Base-by-base conservation (phyloP, 257 asterid genomes). In the Knoxia roxburghii region DNA sequence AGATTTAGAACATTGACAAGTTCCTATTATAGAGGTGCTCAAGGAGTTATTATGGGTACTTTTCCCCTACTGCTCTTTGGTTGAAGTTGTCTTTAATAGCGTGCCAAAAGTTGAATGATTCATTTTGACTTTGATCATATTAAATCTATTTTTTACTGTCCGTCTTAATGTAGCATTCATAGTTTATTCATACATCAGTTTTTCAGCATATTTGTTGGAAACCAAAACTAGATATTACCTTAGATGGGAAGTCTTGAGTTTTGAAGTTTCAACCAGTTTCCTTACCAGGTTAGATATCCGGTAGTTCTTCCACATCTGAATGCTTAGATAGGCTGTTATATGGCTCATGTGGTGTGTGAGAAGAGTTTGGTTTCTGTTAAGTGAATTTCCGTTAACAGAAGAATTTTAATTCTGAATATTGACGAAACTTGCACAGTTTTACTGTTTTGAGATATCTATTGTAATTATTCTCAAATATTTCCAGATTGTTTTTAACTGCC, bases 1-100 rank as follows among this genome's bases (percentile, higher is more conserved):
- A 83, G 91, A 66, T 85, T 85, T 74, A 76, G 91, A 77, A 85
- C 92, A 66, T 77, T 86, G 80, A 86, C 92, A 13, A 86, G 92
- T 75, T 86, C 92, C 29, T 86, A 86, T 58, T 86, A 86, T 79
- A 73, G 92, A 74, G 92, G 92, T 67, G 92, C 92, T 77, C 92
- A 83, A 81, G 89, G 89, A 81, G 66, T 86, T 39, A 76, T 83
- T 48, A 83, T 86, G 92, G 92, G 92, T 86, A 74, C 71, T 77
- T 32, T 15, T 51, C 49, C 59, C n/a, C 33, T 12, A n/a, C 24
- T 49, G 17, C 21, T 1, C 14, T 35, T n/a, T 4, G 2, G 8
- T 14, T 40, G n/a, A 5, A 39, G 65, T 39, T 37, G 33, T 39
- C n/a, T 50, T 30, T 61, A n/a, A 21, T 20, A n/a, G 4, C 27